phyloP scores from a whole-genome alignment of 495 filamentous ascomycete species.

The Hypoxylon subgilvum region DNA sequence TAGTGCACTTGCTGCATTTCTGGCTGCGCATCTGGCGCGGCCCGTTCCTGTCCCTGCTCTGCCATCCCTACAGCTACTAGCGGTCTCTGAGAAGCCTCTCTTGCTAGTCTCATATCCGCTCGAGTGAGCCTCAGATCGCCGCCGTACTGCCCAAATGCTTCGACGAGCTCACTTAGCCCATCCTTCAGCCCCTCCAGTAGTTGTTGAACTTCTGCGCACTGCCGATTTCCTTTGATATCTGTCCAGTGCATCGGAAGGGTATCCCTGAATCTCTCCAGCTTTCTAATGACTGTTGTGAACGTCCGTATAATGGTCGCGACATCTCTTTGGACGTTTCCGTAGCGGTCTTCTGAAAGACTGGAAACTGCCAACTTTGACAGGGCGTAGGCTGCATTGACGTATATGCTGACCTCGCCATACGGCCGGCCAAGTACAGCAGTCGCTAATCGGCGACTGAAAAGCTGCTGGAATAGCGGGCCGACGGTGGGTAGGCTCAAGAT shows the following conservation, averaged over 20 bases:
- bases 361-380: constrained; percentile 71
- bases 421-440: constrained; percentile 72
- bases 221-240: constrained; percentile 62
- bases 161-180: constrained; percentile 65
- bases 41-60: not conserved
- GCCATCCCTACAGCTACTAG: not conserved
- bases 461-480: constrained; percentile 74
- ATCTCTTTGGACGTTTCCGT: constrained; percentile 81
- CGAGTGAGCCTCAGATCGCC: constrained; percentile 66
- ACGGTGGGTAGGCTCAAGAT: constrained; percentile 56
- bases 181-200: constrained; percentile 64
- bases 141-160: constrained; percentile 72
- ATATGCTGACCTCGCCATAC: constrained; percentile 65
- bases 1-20: constrained; percentile 39
- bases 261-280: constrained; percentile 70
- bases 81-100: constrained; percentile 59
- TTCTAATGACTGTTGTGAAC: constrained; percentile 68
- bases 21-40: constrained; percentile 5
- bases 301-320: constrained; percentile 73
- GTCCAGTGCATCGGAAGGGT: constrained; percentile 78
- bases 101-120: constrained; percentile 72
- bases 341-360: constrained; percentile 82
- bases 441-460: constrained; percentile 65
- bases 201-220: constrained; percentile 65
- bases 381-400: constrained; percentile 73